phyloP scores from a whole-genome alignment of 2,329 filamentous ascomycete genomes.

The Harringtonia lauricola region DNA sequence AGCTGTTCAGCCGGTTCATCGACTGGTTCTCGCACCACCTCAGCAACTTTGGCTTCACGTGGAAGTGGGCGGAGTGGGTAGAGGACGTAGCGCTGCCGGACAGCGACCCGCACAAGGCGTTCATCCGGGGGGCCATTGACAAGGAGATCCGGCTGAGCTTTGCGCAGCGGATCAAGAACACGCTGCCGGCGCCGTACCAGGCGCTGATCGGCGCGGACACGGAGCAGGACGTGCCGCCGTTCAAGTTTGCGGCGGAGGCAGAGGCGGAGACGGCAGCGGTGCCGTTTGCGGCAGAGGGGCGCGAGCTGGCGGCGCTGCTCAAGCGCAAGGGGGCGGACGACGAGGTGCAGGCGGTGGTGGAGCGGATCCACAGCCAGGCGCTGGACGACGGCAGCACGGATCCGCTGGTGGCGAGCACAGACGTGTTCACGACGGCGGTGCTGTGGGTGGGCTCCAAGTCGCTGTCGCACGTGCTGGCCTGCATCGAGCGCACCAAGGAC shows the following conservation, averaged over 20 bases:
- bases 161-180: slow-evolving; percentile 89
- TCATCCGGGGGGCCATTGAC: slow-evolving; percentile 81
- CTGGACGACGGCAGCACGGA: slow-evolving; percentile 55
- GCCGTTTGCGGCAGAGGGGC: slow-evolving; percentile 80
- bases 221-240: slow-evolving; percentile 91
- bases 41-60: slow-evolving; percentile 98
- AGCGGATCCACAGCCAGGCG: slow-evolving; percentile 72
- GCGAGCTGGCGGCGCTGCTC: slow-evolving; percentile 67
- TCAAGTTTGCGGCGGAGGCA: too few relatives aligned
- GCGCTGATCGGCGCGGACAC: slow-evolving; percentile 76
- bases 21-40: slow-evolving; percentile 98
- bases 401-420: slow-evolving; percentile 74
- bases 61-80: slow-evolving; percentile 98
- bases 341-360: slow-evolving; percentile 72
- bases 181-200: slow-evolving; percentile 75
- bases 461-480: slow-evolving; percentile 87
- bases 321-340: slow-evolving; percentile 77
- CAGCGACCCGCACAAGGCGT: slow-evolving; percentile 81
- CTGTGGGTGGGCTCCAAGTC: slow-evolving; percentile 93
- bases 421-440: slow-evolving; percentile 87
- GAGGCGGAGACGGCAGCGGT: too few relatives aligned
- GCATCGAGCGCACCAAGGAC: slow-evolving; percentile 89
- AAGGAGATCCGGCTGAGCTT: slow-evolving; percentile 97
- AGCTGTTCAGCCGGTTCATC: slow-evolving; percentile 76
- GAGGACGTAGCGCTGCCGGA: slow-evolving; percentile 70